Base-by-base conservation (phyloP, 768 basidiomycete species). In the Podaxis mareebaensis region DNA sequence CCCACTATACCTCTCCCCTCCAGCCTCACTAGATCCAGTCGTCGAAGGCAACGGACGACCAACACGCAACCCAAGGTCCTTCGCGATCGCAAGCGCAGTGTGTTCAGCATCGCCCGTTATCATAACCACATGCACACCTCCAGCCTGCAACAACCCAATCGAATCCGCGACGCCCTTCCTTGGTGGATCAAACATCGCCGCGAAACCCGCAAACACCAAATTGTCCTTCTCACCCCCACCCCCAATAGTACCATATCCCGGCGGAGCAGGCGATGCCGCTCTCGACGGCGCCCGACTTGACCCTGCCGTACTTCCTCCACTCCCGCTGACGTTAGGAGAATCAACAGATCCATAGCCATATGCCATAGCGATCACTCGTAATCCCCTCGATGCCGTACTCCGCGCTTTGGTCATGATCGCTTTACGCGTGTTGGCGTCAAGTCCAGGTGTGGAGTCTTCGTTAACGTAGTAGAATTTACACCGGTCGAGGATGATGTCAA, bases 71-170 rank as follows among this genome's bases (percentile, higher is more conserved):
- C 96, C 96, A 17, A 99, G 83, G 69, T 93, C 83, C 70, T 85
- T 83, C 39, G 95, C 96, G 62, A 97, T 96, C 54, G 92, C 87
- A 38, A 96, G 70, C 2, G 96, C 96, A 0, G 96, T 99, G 60
- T 89, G 83, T 74, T 95, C 93, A 39, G 95, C 89, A 69, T 99
- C 96, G 3, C 96, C 96, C 0, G 96, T 98, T 71, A 98, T 97
- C 96, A 99, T 98, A 49, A 98, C 90, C n/a, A 98, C 89, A 69
- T 96, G 94, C 54, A 99, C 91, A 4, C 95, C 94, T 26, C 92
- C 95, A 28, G 80, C 77, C 70, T 95, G 92, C 39, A 98, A 79
- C 30, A 91, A 77, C 42, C 81, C 82, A 66, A 99, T 90, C 20
- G 96, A 89, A 68, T 94, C 92, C 3, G 92, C 89, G n/a, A 98